A percentile compares a stretch with the other conserved stretches of the same genome.
phyloP scores from a whole-genome alignment of 2,329 filamentous ascomycete genomes.

The Neopestalotiopsis sp. region DNA sequence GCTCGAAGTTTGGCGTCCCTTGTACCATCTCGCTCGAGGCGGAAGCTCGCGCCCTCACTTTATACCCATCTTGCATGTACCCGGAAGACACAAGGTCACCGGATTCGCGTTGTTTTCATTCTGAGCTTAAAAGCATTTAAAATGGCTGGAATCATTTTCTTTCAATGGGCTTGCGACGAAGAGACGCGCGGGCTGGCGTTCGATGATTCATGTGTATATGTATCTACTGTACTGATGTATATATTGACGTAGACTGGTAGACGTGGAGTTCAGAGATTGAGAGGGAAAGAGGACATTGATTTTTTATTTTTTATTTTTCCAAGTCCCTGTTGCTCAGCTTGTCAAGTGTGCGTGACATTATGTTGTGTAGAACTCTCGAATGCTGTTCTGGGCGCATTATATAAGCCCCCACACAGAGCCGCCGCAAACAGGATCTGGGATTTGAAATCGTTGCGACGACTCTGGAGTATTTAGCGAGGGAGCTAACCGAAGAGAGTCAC shows the following conservation, averaged over 20 bases:
- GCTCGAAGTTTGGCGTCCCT: neutral
- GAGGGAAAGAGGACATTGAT: neutral
- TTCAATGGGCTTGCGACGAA: neutral
- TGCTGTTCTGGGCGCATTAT: no score
- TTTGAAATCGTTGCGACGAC: no score
- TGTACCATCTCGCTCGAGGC: neutral
- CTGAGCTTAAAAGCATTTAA: constrained; percentile 8
- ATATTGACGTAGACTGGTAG: constrained; percentile 6
- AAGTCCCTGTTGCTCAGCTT: neutral
- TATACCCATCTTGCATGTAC: constrained; percentile 18
- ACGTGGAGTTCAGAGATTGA: neutral
- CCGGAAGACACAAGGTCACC: neutral
- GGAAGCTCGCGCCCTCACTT: neutral
- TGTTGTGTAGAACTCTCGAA: neutral
- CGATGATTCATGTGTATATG: constrained; percentile 18
- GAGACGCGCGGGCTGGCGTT: neutral
- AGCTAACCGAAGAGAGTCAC: no score
- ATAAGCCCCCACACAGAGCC: no score
- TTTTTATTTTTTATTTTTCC: neutral
- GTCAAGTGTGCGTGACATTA: neutral
- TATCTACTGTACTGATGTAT: constrained; percentile 13
- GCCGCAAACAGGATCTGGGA: no score
- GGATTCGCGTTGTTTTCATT: constrained; percentile 7
- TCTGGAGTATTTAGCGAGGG: no score
- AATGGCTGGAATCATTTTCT: constrained; percentile 7